A percentile compares a stretch with the other conserved stretches of the same genome.
Conservation (phyloP, 2,329 filamentous ascomycete species). For the Ophiocordyceps sinensis region DNA sequence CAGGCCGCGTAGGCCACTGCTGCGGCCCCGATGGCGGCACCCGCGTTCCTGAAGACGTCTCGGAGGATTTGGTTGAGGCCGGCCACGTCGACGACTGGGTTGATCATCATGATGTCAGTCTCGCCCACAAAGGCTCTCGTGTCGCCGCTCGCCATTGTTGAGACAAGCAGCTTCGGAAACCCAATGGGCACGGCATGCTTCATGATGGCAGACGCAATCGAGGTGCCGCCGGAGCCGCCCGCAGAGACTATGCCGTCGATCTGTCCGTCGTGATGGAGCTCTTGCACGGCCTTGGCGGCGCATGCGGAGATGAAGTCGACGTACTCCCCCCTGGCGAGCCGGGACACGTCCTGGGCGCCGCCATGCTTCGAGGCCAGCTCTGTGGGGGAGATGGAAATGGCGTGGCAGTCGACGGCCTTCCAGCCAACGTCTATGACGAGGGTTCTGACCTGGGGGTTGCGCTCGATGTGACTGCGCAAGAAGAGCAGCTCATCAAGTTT, state of each 20-base stretch:
- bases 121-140: constrained; percentile 50
- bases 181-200: constrained; percentile 44
- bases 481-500: constrained; percentile 46
- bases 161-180: constrained; percentile 56
- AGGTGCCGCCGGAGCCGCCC: constrained; percentile 50
- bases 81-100: constrained; percentile 56
- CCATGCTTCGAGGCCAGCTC: constrained; percentile 23
- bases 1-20: constrained; percentile 25
- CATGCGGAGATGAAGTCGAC: constrained; percentile 38
- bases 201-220: constrained; percentile 47
- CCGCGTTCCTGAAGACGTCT: constrained; percentile 47
- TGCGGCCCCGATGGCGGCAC: constrained; percentile 45
- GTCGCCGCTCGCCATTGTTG: constrained; percentile 54
- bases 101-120: constrained; percentile 56
- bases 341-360: constrained; percentile 15
- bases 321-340: constrained; percentile 36
- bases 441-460: constrained; percentile 6
- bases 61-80: constrained; percentile 47
- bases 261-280: constrained; percentile 18
- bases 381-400: constrained; percentile 31
- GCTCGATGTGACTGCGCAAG: constrained; percentile 30
- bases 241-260: constrained; percentile 44
- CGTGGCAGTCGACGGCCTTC: constrained; percentile 20
- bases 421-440: constrained; percentile 32
- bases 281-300: constrained; percentile 25